Conservation (phyloP, 441 rosid species). For the Euphorbia schlechtendalii region DNA sequence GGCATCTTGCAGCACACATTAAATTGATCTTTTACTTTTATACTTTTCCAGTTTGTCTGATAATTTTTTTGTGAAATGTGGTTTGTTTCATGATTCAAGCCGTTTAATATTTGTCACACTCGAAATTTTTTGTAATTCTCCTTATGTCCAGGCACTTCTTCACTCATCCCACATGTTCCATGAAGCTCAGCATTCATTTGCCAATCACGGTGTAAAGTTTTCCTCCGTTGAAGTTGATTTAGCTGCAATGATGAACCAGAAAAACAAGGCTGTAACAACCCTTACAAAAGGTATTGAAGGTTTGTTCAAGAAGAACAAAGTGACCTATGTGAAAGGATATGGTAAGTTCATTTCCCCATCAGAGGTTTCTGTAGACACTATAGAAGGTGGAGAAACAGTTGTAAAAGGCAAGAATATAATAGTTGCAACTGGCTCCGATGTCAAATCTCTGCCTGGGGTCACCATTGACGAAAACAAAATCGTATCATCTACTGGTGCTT, state of each 20-base stretch:
- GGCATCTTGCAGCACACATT: background rate
- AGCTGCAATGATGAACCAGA: conserved; percentile 92
- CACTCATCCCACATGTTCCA: conserved; percentile 99
- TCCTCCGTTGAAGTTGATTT: conserved; percentile 91
- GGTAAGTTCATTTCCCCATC: conserved; percentile 82
- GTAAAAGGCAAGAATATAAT: conserved; percentile 90
- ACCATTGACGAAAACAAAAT: conserved; percentile 89
- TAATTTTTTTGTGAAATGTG: background rate
- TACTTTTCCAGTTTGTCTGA: background rate
- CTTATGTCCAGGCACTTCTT: conserved; percentile 63
- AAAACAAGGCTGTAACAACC: conserved; percentile 79
- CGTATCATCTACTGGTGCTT: conserved; percentile 98
- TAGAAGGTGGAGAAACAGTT: conserved; percentile 66
- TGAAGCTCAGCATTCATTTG: conserved; percentile 82
- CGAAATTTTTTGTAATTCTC: background rate
- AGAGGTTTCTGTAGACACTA: conserved; percentile 79
- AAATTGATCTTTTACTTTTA: background rate
- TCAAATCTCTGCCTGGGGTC: conserved; percentile 90
- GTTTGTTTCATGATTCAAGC: background rate
- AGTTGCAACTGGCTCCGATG: conserved; percentile 91
- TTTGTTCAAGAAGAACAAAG: conserved; percentile 93
- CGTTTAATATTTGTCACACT: background rate
- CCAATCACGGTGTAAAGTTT: conserved; percentile 82
- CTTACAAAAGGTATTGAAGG: conserved; percentile 93
- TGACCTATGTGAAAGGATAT: conserved; percentile 85